phyloP scores from a whole-genome alignment of 495 filamentous ascomycete species.

The Clavariopsis aquatica region DNA sequence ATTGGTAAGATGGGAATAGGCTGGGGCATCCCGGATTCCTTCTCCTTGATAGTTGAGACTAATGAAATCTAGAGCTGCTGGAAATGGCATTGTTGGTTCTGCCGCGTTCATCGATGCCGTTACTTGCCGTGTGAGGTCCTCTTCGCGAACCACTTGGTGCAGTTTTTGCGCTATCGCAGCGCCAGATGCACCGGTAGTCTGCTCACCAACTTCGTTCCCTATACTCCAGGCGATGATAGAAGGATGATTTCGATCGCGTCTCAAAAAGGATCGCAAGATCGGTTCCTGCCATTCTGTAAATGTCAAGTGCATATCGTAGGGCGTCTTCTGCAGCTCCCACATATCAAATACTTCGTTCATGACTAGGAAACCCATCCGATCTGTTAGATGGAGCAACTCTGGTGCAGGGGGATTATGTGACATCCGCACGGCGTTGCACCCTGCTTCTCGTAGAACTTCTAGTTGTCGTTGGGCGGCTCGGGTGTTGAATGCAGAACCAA shows the following conservation, averaged over 20 bases:
- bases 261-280: conserved; percentile 50
- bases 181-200: conserved; percentile 34
- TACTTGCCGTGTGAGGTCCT: conserved; percentile 48
- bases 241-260: conserved; percentile 55
- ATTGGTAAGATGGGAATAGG: not conserved
- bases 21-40: conserved; percentile 29
- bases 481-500: conserved; percentile 51
- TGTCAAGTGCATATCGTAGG: conserved; percentile 52
- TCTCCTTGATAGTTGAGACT: conserved; percentile 57
- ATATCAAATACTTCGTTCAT: conserved; percentile 47
- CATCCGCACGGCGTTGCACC: conserved; percentile 51
- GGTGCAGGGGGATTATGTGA: conserved; percentile 44
- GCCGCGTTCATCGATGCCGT: conserved; percentile 50
- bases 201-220: conserved; percentile 54
- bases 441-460: conserved; percentile 51
- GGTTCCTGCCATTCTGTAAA: conserved; percentile 53
- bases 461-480: conserved; percentile 50
- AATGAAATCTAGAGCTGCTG: conserved; percentile 47
- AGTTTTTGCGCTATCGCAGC: conserved; percentile 41
- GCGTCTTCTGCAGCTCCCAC: conserved; percentile 48
- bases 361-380: conserved; percentile 21
- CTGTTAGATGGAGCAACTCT: conserved; percentile 15
- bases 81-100: conserved; percentile 40
- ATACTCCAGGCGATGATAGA: conserved; percentile 53
- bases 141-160: conserved; percentile 42